Conservation (phyloP, 345 rosid genomes). For the Lepidium sativum region DNA sequence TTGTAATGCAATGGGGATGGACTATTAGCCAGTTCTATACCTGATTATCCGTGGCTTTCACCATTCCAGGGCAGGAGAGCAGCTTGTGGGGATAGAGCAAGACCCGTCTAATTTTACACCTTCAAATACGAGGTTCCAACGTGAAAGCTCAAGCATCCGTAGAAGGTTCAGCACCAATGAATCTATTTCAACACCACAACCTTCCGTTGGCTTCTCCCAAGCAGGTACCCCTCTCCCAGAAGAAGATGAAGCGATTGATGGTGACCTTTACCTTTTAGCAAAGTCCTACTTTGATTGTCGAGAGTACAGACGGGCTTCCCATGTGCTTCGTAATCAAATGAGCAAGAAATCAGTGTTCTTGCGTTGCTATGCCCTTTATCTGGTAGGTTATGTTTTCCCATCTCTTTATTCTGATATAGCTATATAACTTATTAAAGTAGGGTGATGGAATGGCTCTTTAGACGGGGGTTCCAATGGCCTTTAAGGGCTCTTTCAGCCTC, state of each 20-base stretch:
- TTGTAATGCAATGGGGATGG: neutral
- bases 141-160: slow-evolving; percentile 93
- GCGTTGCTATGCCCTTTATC: slow-evolving; percentile 83
- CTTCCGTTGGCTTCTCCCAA: slow-evolving; percentile 57
- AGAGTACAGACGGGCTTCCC: slow-evolving; percentile 80
- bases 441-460: neutral
- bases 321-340: slow-evolving; percentile 67
- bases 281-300: slow-evolving; percentile 86
- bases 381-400: slow-evolving; percentile 41
- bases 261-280: slow-evolving; percentile 81
- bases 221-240: slow-evolving; percentile 72
- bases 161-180: slow-evolving; percentile 79
- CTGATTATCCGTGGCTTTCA: neutral
- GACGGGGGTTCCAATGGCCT: neutral
- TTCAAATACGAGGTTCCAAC: slow-evolving; percentile 88
- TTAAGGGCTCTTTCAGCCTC: neutral
- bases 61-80: slow-evolving; percentile 82
- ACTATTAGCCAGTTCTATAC: neutral
- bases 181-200: slow-evolving; percentile 59
- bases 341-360: slow-evolving; percentile 79
- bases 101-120: slow-evolving; percentile 88
- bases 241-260: slow-evolving; percentile 71
- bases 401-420: slow-evolving; percentile 1
- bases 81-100: slow-evolving; percentile 83
- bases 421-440: neutral